Evolutionary conservation across 2,329 filamentous ascomycete genomes (phyloP).

Genomic region (Colletotrichum plurivorum): DNA sequence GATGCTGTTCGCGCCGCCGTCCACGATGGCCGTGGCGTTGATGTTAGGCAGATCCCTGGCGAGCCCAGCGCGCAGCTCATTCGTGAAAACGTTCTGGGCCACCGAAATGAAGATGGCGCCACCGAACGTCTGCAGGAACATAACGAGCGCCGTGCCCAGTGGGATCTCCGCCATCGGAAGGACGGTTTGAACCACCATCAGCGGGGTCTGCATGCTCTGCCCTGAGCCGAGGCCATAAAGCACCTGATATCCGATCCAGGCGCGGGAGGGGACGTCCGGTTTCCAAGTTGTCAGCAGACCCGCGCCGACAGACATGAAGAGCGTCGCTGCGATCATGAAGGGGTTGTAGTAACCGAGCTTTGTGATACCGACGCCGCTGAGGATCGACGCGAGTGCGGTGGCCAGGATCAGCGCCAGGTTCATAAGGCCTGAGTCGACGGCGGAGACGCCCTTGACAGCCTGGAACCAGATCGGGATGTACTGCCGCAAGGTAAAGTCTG

Average conservation of each 20-base stretch:
- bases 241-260: constrained; percentile 45
- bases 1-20: constrained; percentile 24
- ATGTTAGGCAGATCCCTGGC: constrained; percentile 10
- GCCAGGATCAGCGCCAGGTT: constrained; percentile 50
- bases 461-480: constrained; percentile 53
- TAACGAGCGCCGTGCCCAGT: constrained; percentile 30
- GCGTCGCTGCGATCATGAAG: constrained; percentile 49
- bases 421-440: constrained; percentile 50
- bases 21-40: constrained; percentile 19
- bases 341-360: constrained; percentile 53
- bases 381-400: constrained; percentile 45
- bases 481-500: constrained; percentile 46
- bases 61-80: constrained; percentile 1
- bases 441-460: constrained; percentile 49
- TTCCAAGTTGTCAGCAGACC: constrained; percentile 26
- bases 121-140: constrained; percentile 35
- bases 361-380: constrained; percentile 46
- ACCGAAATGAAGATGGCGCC: constrained; percentile 35
- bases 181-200: constrained; percentile 45
- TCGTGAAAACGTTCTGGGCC: constrained; percentile 31
- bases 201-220: constrained; percentile 44
- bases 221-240: constrained; percentile 46
- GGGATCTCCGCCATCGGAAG: constrained; percentile 34
- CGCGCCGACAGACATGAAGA: constrained; percentile 47
- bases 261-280: background rate